phyloP scores from a whole-genome alignment of 2,329 filamentous ascomycete species.

The Xylariomycetidae sp. region DNA sequence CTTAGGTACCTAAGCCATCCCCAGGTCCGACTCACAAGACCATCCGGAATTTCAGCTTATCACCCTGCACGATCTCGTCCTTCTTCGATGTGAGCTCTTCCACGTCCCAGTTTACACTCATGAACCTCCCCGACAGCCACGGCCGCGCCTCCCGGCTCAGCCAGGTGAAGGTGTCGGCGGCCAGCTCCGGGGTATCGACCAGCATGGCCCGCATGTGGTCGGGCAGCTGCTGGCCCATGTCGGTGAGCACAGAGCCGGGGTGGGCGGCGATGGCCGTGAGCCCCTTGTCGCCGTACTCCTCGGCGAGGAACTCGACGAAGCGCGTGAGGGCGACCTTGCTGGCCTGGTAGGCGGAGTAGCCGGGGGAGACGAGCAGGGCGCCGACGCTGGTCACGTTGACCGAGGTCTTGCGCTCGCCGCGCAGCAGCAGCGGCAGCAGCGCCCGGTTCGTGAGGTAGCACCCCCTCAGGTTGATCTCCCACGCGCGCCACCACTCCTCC shows the following conservation, averaged over 20 bases:
- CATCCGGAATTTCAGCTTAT: slow-evolving; percentile 25
- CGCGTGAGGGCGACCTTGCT: slow-evolving; percentile 38
- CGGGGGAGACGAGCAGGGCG: slow-evolving; percentile 25
- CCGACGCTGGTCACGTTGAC: slow-evolving; percentile 35
- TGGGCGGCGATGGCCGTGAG: slow-evolving; percentile 37
- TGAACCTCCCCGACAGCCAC: slow-evolving; percentile 24
- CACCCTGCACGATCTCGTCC: slow-evolving; percentile 21
- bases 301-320: slow-evolving; percentile 36
- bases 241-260: slow-evolving; percentile 40
- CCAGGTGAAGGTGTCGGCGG: slow-evolving; percentile 21
- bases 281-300: slow-evolving; percentile 37
- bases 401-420: slow-evolving; percentile 30
- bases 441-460: slow-evolving; percentile 20
- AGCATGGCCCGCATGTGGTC: slow-evolving; percentile 15
- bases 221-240: slow-evolving; percentile 32
- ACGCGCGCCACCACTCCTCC: slow-evolving; percentile 22
- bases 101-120: slow-evolving; percentile 25
- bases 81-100: slow-evolving; percentile 25
- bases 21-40: slow-evolving; percentile 1
- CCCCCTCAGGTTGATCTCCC: slow-evolving; percentile 25
- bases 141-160: slow-evolving; percentile 14
- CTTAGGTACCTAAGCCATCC: too few species aligned
- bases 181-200: slow-evolving; percentile 23
- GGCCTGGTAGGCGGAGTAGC: slow-evolving; percentile 39
- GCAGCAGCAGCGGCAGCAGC: slow-evolving; percentile 21